Base-by-base conservation (phyloP, 2,329 filamentous ascomycete species). In the Diaporthe ilicicola region DNA sequence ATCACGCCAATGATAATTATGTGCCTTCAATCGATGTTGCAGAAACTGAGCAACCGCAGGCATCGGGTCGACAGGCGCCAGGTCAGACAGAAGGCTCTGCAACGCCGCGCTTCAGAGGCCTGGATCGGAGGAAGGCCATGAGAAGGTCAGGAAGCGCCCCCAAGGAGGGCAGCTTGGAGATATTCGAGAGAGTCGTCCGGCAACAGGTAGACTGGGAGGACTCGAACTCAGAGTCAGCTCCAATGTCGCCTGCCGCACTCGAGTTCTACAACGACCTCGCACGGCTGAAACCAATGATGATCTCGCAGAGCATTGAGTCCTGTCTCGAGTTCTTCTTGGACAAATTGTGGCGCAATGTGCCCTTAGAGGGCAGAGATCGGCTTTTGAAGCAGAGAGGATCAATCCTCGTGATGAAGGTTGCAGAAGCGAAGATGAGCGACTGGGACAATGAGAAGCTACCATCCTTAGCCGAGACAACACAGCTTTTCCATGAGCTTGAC, bases 391-490 rank as follows among this genome's bases (percentile, higher is more conserved):
- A 69, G n/a, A 67, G 69, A 48, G 71, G 71, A 2, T 74, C 72
- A 10, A 72, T 75, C 46, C 72, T 81, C 51, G 72, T 84, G 73
- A 69, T 76, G 15, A 78, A 76, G 44, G 73, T 83, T 8, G 73
- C 77, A 32, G 67, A 65, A 6, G 79, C 78, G 48, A 83, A 83
- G 72, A 74, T 76, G 48, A 70, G 70, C 1, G 76, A 81, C 67
- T 79, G 80, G 44, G 72, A 75, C 13, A 74, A 75, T 3, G 66
- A 73, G 19, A 69, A 72, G 3, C 77, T 85, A 53, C 83, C 83
- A 5, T 76, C 78, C 27, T 78, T 82, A n/a, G 76, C 81, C 37
- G 79, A 81, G 17, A 82, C 84, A 55, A 82, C 80, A 37, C 77
- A 80, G 64, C 72, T 80, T 37, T 79, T 80, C 65, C 75, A 79